Conservation (phyloP, 768 basidiomycete genomes). For the Boletus vinaceobasis region DNA sequence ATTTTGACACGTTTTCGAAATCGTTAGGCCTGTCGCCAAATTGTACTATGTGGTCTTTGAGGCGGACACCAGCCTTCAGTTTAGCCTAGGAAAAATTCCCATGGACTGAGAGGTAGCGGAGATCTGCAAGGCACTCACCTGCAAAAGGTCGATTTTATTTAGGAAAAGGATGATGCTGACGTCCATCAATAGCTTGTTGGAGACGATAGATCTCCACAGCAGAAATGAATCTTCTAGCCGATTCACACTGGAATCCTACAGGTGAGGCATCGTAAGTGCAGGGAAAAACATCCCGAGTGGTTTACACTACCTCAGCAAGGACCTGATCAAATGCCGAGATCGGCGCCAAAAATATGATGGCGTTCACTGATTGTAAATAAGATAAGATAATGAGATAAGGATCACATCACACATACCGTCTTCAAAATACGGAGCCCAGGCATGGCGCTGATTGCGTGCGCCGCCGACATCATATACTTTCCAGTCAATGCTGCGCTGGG, state of each 20-base stretch:
- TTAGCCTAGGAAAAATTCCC: slow-evolving; percentile 48
- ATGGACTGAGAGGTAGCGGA: background rate
- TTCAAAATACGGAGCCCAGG: slow-evolving; percentile 88
- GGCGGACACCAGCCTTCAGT: slow-evolving; percentile 69
- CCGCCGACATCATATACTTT: slow-evolving; percentile 86
- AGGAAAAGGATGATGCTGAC: slow-evolving; percentile 81
- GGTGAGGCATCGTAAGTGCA: background rate
- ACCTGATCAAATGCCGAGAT: slow-evolving; percentile 88
- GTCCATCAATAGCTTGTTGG: slow-evolving; percentile 67
- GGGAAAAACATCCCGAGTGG: slow-evolving; percentile 3
- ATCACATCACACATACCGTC: slow-evolving; percentile 47
- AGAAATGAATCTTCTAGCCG: slow-evolving; percentile 76
- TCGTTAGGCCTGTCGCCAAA: slow-evolving; percentile 80
- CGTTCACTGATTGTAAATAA: slow-evolving; percentile 54
- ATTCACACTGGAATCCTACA: slow-evolving; percentile 69
- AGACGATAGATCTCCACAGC: slow-evolving; percentile 69
- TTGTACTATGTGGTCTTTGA: slow-evolving; percentile 64
- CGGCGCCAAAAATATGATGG: slow-evolving; percentile 85
- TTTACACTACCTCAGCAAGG: slow-evolving; percentile 59
- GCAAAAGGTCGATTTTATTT: slow-evolving; percentile 77
- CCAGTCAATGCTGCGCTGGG: slow-evolving; percentile 65
- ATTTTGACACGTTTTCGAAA: slow-evolving; percentile 70
- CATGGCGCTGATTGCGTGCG: slow-evolving; percentile 73
- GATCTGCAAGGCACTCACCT: slow-evolving; percentile 38
- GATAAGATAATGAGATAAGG: slow-evolving; percentile 3